Evolutionary conservation across 1,284 basidiomycete species (phyloP).

Genomic region (Singerocomus inundabilis): DNA sequence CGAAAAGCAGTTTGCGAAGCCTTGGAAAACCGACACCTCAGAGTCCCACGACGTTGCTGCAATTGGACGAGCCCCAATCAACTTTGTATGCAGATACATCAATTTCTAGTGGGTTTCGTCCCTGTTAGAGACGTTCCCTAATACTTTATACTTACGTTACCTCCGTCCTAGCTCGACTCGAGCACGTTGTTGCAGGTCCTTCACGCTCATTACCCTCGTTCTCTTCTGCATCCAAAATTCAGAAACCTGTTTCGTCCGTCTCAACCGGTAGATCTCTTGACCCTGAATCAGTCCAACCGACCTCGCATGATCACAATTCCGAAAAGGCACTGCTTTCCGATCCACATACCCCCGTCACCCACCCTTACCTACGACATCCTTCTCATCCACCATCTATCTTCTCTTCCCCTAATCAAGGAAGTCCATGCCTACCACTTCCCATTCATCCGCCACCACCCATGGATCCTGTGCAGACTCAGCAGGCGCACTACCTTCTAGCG

Average conservation of each 20-base stretch:
- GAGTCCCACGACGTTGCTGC: background rate
- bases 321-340: conserved; percentile 1
- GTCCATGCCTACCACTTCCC: conserved; percentile 8
- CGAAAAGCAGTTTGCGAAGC: conserved; percentile 8
- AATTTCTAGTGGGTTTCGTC: conserved; percentile 15
- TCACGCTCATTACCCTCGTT: conserved; percentile 8
- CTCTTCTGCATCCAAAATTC: conserved; percentile 11
- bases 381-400: conserved; percentile 19
- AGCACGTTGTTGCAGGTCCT: conserved; percentile 5
- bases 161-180: conserved; percentile 11
- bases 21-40: conserved; percentile 11
- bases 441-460: conserved; percentile 19
- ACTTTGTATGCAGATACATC: conserved; percentile 2
- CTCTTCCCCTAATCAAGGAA: conserved; percentile 10
- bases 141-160: conserved; percentile 6
- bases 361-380: conserved; percentile 17
- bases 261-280: conserved; percentile 11
- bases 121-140: background rate
- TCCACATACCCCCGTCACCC: background rate
- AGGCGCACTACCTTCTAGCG: conserved; percentile 32
- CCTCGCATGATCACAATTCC: background rate
- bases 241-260: background rate
- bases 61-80: conserved; percentile 1
- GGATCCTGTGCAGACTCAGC: conserved; percentile 30
- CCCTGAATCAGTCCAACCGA: conserved; percentile 3